Evolutionary conservation across 495 filamentous ascomycete species (phyloP).

Genomic region (Cryomyces antarcticus): DNA sequence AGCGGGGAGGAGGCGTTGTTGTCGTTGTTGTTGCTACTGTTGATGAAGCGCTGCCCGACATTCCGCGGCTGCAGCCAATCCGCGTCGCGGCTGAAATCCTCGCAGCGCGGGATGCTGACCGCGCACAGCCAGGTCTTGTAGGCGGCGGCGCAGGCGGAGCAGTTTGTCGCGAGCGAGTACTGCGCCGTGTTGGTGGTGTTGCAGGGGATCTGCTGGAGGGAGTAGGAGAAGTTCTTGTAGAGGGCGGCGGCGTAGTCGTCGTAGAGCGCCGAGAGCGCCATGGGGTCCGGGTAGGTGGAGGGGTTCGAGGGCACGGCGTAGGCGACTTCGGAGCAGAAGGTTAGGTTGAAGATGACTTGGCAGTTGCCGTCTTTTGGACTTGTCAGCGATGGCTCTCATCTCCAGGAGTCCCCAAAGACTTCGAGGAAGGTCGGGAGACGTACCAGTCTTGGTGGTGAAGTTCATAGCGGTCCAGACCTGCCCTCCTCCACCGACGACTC

Average conservation of each 20-base stretch:
- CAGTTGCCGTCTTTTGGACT: conserved; percentile 42
- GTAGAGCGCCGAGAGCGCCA: conserved; percentile 23
- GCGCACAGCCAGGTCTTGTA: conserved; percentile 93
- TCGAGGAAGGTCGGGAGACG: conserved; percentile 11
- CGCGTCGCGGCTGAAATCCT: conserved; percentile 43
- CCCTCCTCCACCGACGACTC: conserved; percentile 44
- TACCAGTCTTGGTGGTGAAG: conserved; percentile 64
- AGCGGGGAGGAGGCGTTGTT: no score
- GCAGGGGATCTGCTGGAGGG: conserved; percentile 69
- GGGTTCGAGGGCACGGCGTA: conserved; percentile 79
- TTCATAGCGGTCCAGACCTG: conserved; percentile 43
- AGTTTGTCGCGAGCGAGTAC: conserved; percentile 64
- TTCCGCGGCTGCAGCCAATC: conserved; percentile 47
- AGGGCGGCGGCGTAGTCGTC: conserved; percentile 13
- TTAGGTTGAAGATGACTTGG: conserved; percentile 60
- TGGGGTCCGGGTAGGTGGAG: conserved; percentile 6
- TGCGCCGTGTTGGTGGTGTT: conserved; percentile 43
- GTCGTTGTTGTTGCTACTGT: conserved; percentile 24
- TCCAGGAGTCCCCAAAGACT: background rate
- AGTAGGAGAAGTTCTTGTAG: conserved; percentile 51
- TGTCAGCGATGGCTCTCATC: conserved; percentile 7
- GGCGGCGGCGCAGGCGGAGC: conserved; percentile 50
- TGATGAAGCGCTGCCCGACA: conserved; percentile 43
- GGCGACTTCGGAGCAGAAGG: conserved; percentile 67
- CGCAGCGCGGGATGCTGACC: conserved; percentile 79